phyloP scores from a whole-genome alignment of 495 filamentous ascomycete species.

The Entonaema liquescens region DNA sequence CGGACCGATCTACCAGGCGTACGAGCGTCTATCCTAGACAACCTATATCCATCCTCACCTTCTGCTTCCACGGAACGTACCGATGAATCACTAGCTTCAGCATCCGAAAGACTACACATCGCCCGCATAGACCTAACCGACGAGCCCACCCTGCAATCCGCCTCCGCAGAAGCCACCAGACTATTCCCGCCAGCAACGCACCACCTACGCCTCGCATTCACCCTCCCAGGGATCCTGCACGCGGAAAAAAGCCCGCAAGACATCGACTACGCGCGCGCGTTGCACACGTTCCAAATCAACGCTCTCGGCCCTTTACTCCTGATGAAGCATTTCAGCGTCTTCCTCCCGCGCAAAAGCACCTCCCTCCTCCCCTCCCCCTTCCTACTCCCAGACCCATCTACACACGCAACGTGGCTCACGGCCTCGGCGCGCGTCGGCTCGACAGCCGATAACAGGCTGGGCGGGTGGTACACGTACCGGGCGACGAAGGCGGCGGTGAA shows the following conservation, averaged over 20 bases:
- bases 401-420: slow-evolving; percentile 69
- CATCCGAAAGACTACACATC: slow-evolving; percentile 40
- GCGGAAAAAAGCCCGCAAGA: slow-evolving; percentile 76
- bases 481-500: slow-evolving; percentile 78
- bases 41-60: slow-evolving; percentile 49
- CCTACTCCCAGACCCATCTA: not conserved
- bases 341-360: slow-evolving; percentile 66
- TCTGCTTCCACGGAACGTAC: not conserved
- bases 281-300: slow-evolving; percentile 73
- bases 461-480: slow-evolving; percentile 82
- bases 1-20: slow-evolving; percentile 64
- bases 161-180: slow-evolving; percentile 49
- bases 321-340: slow-evolving; percentile 74
- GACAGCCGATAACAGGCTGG: slow-evolving; percentile 71
- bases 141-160: slow-evolving; percentile 58
- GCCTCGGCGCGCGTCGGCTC: slow-evolving; percentile 83
- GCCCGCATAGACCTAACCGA: slow-evolving; percentile 50
- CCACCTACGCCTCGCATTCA: slow-evolving; percentile 74
- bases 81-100: slow-evolving; percentile 6
- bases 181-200: slow-evolving; percentile 59
- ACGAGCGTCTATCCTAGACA: slow-evolving; percentile 65
- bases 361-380: slow-evolving; percentile 8
- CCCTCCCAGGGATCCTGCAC: slow-evolving; percentile 75
- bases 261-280: slow-evolving; percentile 63
- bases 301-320: slow-evolving; percentile 76